Base-by-base conservation (phyloP, 2,329 filamentous ascomycete species). In the Gremmenia infestans region DNA sequence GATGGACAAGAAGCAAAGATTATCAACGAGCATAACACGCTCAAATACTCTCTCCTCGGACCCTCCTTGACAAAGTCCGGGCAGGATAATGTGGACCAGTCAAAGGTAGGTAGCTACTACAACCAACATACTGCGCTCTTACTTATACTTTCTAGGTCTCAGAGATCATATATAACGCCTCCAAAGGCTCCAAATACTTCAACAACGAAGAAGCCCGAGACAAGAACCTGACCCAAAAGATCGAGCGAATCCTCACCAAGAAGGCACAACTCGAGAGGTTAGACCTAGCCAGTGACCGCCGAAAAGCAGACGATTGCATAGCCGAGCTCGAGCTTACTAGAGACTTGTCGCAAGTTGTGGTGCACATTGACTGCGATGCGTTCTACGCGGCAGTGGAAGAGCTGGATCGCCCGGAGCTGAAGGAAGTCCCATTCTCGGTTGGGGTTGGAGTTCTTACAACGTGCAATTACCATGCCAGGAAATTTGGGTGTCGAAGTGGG, bases 321-420 rank as follows among this genome's bases (percentile, higher is more conserved):
- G 78, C 85, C 0, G 85, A 93, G 65, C 80, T 97, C 19, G 94
- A 99, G 67, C 69, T 85, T 7, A 79, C 81, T 1, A 81, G 94
- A 48, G 92, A 97, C 67, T 76, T 99, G 37, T 87, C 86, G 0
- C 94, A 97, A 70, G 78, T 83, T 55, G 83, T 97, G 23, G 87
- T 97, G 0, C 94, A 99, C 69, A 82, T 97, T 48, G 94, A 99
- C 71, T 97, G 94, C 72, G 94, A 99, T 75, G 94, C 94, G 15
- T 99, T 99, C 72, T 99, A 94, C 68, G 94, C 94, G 0, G 91
- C 94, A 0, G 94, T 97, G 0, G 94, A 97, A 71, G 89, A 86
- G 63, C 79, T 92, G 3, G 87, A 90, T 65, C 81, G 87, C 1
- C 94, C 93, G 0, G 92, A 96, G 68, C 79, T 99, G 47, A 89